Conservation (phyloP, 2,329 filamentous ascomycete genomes). For the Plenodomus lindquistii region DNA sequence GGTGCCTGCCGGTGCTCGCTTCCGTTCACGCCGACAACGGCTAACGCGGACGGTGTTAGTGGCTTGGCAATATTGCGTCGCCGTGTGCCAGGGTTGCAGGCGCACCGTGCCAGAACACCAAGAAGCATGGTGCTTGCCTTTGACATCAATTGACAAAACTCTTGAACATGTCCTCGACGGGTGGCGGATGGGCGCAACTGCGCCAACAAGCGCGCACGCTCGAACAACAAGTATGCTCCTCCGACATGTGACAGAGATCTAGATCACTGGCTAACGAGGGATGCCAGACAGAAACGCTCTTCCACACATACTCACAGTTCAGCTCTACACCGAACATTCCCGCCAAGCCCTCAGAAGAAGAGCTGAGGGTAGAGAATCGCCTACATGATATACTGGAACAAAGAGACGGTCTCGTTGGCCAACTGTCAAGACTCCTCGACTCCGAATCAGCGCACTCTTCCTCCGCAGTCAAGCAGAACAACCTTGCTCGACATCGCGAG, state of each 20-base stretch:
- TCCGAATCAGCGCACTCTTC: constrained; percentile 85
- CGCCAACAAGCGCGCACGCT: constrained; percentile 87
- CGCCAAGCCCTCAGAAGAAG: constrained; percentile 81
- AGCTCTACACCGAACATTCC: constrained; percentile 78
- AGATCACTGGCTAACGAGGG: constrained; percentile 24
- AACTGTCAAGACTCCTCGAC: constrained; percentile 87
- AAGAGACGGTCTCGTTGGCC: constrained; percentile 79
- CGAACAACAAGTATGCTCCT: constrained; percentile 76
- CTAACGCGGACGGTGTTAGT: constrained; percentile 11
- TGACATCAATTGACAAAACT: background rate
- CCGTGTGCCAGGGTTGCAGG: constrained; percentile 16
- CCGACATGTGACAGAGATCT: constrained; percentile 1
- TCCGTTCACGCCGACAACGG: constrained; percentile 11
- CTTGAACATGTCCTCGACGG: constrained; percentile 44
- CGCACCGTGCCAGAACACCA: constrained; percentile 26
- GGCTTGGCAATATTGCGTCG: constrained; percentile 28
- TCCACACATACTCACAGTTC: constrained; percentile 89
- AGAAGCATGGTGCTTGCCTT: constrained; percentile 13
- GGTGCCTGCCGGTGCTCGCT: constrained; percentile 14
- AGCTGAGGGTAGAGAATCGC: constrained; percentile 76
- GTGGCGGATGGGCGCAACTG: constrained; percentile 80
- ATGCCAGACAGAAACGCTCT: constrained; percentile 76
- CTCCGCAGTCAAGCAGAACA: constrained; percentile 96
- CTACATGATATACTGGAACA: constrained; percentile 85
- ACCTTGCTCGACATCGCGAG: constrained; percentile 87